Evolutionary conservation across 495 filamentous ascomycete species (phyloP).

Genomic region (Hyaloscypha bicolor): DNA sequence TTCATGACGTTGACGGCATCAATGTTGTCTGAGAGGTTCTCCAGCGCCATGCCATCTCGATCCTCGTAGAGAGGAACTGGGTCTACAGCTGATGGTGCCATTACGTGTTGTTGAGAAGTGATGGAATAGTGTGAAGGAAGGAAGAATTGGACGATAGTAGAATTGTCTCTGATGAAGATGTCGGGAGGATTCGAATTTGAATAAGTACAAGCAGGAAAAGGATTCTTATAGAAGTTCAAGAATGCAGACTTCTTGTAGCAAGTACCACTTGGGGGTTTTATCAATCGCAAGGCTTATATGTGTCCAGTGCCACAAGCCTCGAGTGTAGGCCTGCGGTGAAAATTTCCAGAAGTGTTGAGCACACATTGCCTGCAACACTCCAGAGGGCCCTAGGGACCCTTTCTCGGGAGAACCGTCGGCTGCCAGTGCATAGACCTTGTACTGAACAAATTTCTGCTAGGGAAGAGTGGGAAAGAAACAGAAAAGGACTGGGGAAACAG

Average conservation of each 20-base stretch:
- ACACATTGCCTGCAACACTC: neutral
- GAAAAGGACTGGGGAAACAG: conserved; percentile 20
- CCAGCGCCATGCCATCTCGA: conserved; percentile 74
- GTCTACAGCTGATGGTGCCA: conserved; percentile 35
- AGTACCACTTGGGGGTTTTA: conserved; percentile 1
- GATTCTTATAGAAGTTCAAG: neutral
- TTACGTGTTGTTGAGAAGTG: conserved; percentile 11
- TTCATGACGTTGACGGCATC: conserved; percentile 82
- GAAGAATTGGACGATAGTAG: neutral
- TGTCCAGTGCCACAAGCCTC: conserved; percentile 1
- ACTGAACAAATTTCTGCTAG: neutral
- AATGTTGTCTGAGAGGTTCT: conserved; percentile 76
- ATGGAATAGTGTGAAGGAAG: neutral
- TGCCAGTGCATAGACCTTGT: neutral
- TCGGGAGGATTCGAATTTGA: neutral
- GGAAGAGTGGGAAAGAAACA: conserved; percentile 4
- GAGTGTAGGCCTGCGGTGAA: neutral
- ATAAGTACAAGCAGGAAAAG: neutral
- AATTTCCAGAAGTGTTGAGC: conserved; percentile 9
- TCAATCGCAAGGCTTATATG: conserved; percentile 11
- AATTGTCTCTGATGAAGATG: neutral
- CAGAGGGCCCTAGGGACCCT: neutral
- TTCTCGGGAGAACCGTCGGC: neutral
- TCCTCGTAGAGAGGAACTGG: conserved; percentile 19
- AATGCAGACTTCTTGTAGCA: neutral